Base-by-base conservation (phyloP, 345 rosid genomes). In the Populus deltoides region DNA sequence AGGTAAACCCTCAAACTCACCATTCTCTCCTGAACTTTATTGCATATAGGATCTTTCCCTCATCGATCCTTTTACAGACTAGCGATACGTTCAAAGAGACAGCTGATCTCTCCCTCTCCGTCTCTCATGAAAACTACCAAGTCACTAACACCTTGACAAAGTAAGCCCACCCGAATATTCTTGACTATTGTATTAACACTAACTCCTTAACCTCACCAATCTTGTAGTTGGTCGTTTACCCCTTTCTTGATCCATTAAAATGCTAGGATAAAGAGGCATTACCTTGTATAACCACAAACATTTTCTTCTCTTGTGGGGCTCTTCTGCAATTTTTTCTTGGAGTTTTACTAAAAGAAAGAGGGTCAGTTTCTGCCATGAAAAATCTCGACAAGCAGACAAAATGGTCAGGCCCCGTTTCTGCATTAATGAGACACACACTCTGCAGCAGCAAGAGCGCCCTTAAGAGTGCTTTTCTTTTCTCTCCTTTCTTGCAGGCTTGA, bases 361-460 rank as follows among this genome's bases (percentile, higher is more conserved):
- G 70, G 68, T 59, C 72, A 74, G 81, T 72, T 65, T 55, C 62
- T 85, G 90, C 87, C 67, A 73, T 84, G 84, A 51, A 86, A 82
- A 85, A 77, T 76, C 81, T 82, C 75, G 87, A 87, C 89, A 89
- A 85, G 71, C 59, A 82, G 90, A 89, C 88, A 89, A 85, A 61
- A 25, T 43, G 65, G 79, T 71, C 89, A 87, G 88, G 66, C 10
- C 18, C 84, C 77, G 55, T 75, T 82, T 80, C 83, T 66, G 61
- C 75, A n/a, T 24, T 24, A 80, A 78, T 31, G 75, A 78, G 82
- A 83, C 78, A 81, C 71, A 78, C 59, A 68, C 77, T 68, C 75
- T 76, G 86, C 84, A 74, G 71, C 68, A 43, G 72, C 29, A 59
- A 59, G 63, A 59, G 63, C 63, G 65, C 29, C 79, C 75, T 75